Evolutionary conservation across 352 stramenopile species (phyloP).

Genomic region (Sclerospora graminicola): DNA sequence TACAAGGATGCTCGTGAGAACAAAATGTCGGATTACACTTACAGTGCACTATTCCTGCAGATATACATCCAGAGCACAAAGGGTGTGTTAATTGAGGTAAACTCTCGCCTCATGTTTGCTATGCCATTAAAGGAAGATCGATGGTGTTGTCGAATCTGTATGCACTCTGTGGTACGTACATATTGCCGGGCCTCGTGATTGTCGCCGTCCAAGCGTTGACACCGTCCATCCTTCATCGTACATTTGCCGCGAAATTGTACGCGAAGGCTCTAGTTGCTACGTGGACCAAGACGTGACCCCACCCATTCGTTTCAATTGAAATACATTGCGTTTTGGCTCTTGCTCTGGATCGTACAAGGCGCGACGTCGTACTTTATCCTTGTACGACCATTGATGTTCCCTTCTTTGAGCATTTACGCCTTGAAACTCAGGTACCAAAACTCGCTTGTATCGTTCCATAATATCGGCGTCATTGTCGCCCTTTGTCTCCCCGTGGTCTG

Average conservation of each 20-base stretch:
- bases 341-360: slow-evolving; percentile 46
- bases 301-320: slow-evolving; percentile 48
- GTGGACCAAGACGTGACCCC: slow-evolving; percentile 54
- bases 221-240: slow-evolving; percentile 37
- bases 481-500: slow-evolving; percentile 56
- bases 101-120: slow-evolving; percentile 54
- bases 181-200: slow-evolving; percentile 38
- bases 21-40: too few species aligned
- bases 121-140: slow-evolving; percentile 36
- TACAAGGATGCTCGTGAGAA: too few species aligned
- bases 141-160: slow-evolving; percentile 34
- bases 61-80: too few species aligned
- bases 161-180: slow-evolving; percentile 29
- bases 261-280: slow-evolving; percentile 63
- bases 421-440: slow-evolving; percentile 63
- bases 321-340: slow-evolving; percentile 55
- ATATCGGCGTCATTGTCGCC: slow-evolving; percentile 54
- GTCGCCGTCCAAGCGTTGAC: slow-evolving; percentile 41
- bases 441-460: slow-evolving; percentile 63
- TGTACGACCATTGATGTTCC: slow-evolving; percentile 49
- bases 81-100: too few species aligned
- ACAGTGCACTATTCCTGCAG: too few species aligned
- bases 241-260: slow-evolving; percentile 59
- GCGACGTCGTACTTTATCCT: slow-evolving; percentile 60
- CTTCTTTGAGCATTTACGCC: slow-evolving; percentile 58